phyloP scores from a whole-genome alignment of 805 yeast species.

The Saccharomycopsis fodiens region DNA sequence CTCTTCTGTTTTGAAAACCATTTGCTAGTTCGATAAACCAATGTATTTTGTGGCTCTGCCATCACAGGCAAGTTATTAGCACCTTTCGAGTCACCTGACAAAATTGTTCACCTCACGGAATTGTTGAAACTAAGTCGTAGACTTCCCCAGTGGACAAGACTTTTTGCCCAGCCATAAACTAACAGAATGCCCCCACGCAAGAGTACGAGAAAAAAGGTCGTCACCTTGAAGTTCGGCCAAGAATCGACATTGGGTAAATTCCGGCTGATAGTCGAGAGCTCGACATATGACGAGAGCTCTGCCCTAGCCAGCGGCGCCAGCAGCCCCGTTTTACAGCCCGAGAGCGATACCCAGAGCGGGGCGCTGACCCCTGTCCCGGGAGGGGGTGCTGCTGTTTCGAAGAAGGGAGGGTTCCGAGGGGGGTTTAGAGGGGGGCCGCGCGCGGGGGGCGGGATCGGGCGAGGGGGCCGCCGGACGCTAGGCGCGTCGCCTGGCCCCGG shows the following conservation, averaged over 20 bases:
- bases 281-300: not conserved
- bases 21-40: too few relatives aligned
- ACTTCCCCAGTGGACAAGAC: too few relatives aligned
- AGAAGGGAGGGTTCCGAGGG: not conserved
- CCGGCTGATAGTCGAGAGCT: not conserved
- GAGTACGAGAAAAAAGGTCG: not conserved
- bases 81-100: too few relatives aligned
- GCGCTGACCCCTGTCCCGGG: not conserved
- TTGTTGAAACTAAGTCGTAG: too few relatives aligned
- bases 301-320: not conserved
- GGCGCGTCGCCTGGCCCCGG: not conserved
- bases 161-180: not conserved
- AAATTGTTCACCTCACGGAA: too few relatives aligned
- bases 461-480: not conserved
- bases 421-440: not conserved
- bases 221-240: conserved; percentile 1
- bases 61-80: too few relatives aligned
- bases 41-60: too few relatives aligned
- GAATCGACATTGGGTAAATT: conserved; percentile 2
- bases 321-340: not conserved
- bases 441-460: not conserved
- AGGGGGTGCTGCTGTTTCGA: not conserved
- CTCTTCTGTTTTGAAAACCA: too few relatives aligned
- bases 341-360: not conserved
- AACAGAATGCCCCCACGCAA: conserved; percentile 3